These are phyloP conservation scores for Neurospora intermedia DNA, from an alignment of 495 filamentous ascomycete genomes.

Conservation along the genomic window DNA sequence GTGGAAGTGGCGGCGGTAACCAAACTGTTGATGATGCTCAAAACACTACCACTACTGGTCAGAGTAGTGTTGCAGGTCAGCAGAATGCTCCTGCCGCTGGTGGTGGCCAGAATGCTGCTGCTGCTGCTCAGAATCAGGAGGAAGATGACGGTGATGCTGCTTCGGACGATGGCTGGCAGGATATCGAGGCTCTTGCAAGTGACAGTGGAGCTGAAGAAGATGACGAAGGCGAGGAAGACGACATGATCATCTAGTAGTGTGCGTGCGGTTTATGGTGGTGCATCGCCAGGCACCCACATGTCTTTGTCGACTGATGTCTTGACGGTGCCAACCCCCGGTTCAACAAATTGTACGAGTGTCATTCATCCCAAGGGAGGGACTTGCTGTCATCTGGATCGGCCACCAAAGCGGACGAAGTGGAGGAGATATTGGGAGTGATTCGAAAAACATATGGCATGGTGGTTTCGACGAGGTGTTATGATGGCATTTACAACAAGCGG, in stretches of 20 bases:
- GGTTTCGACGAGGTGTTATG: neutral
- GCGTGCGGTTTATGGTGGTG: neutral
- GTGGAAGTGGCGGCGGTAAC: neutral
- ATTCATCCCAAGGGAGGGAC: neutral
- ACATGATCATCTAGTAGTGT: neutral
- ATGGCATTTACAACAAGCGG: neutral
- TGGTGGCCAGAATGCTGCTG: neutral
- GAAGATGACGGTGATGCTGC: neutral
- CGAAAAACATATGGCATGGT: neutral
- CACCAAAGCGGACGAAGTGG: neutral
- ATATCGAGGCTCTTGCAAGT: neutral
- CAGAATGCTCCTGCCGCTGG: neutral
- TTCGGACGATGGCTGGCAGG: neutral
- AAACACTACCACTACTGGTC: neutral
- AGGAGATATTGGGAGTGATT: neutral
- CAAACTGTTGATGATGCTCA: neutral
- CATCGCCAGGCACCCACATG: neutral
- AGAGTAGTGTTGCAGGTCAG: neutral
- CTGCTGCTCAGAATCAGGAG: neutral
- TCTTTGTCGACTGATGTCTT: neutral
- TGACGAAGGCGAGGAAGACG: neutral
- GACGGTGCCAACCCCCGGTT: neutral
- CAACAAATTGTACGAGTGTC: neutral
- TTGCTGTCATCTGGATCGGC: neutral
- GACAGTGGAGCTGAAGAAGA: neutral